Evolutionary conservation across 305 asterid species (phyloP), one percentile per base, ranked within the genome.

Genomic region (Fraxinus angustifolia): DNA sequence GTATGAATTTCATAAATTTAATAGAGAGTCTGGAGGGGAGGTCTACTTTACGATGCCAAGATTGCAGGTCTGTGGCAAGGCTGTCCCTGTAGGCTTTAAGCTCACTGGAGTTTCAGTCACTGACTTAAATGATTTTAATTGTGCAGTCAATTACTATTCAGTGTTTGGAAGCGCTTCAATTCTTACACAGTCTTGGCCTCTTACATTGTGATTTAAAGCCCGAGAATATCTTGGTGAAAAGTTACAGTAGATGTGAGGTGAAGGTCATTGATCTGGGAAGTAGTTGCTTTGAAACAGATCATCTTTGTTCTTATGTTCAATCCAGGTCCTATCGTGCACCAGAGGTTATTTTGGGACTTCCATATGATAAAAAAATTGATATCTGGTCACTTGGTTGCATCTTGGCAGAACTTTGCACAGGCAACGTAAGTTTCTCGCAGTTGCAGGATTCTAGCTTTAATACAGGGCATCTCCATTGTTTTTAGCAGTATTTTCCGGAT

Each of bases 1-100:
- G 26, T 95, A 95, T 6, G 99, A 95, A 87, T 95, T 95, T 84
- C 99, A 95, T 82, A 95, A 95, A 86, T 95, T 95, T 83, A 95
- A 95, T 88, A 86, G 98, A 88, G 99, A 95, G 90, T 92, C 99
- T 78, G 99, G 99, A 76, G 99, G 99, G 75, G 99, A 95, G 87
- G 99, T 94, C 77, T 95, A 95, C 90, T 95, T 95, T 85, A 95
- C 99, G n/a, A 96, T 96, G 98, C 99, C 99, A 82, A 92, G 99
- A 84, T 89, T 96, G 80, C 98, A 96, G 97, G 99, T 96, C 85
- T 81, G 90, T 82, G 36, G 73, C 80, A 33, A 73, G 58, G 45
- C 83, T 71, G 72, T 77, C 74, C 74, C 36, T 73, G 74, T 81
- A 71, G 45, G 36, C 50, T 40, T 67, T 82, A 48, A 30, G 33